Evolutionary conservation across 768 basidiomycete species (phyloP).

Genomic region (Tephrocybe sp.): DNA sequence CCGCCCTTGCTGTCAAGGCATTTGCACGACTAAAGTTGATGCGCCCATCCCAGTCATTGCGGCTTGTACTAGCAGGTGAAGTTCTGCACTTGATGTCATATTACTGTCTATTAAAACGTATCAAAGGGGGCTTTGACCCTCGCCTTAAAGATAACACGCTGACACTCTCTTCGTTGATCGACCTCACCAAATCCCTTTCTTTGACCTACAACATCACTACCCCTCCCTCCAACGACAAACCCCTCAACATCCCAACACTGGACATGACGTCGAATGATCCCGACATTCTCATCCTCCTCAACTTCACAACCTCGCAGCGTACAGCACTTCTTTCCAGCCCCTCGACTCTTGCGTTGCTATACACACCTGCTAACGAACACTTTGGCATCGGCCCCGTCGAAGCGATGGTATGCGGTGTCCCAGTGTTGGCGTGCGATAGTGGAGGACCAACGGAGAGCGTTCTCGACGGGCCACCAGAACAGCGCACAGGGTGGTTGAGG

Average conservation of each 20-base stretch:
- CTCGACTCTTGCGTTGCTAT: slow-evolving; percentile 75
- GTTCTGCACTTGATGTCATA: not conserved
- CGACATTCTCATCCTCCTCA: slow-evolving; percentile 85
- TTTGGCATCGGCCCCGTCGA: slow-evolving; percentile 97
- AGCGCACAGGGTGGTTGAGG: slow-evolving; percentile 79
- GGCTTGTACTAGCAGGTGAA: slow-evolving; percentile 79
- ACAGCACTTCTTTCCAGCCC: slow-evolving; percentile 71
- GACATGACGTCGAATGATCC: slow-evolving; percentile 39
- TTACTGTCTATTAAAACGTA: not conserved
- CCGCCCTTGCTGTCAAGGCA: slow-evolving; percentile 73
- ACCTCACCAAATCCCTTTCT: slow-evolving; percentile 49
- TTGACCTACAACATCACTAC: slow-evolving; percentile 62
- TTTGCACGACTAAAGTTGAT: slow-evolving; percentile 58
- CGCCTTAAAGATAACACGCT: slow-evolving; percentile 82
- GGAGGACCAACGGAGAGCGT: slow-evolving; percentile 93
- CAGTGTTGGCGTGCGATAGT: slow-evolving; percentile 83
- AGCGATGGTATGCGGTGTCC: slow-evolving; percentile 89
- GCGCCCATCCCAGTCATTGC: slow-evolving; percentile 36
- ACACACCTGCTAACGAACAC: slow-evolving; percentile 95
- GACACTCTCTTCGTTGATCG: slow-evolving; percentile 63
- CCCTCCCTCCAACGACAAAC: slow-evolving; percentile 39
- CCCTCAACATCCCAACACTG: slow-evolving; percentile 38
- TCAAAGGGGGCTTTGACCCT: slow-evolving; percentile 85
- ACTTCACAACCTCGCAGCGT: slow-evolving; percentile 85
- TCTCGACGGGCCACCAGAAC: slow-evolving; percentile 30